Percentiles rank a stretch among this genome's conserved stretches.
phyloP scores from a whole-genome alignment of 805 yeast genomes.

The Vanderwaltozyma polyspora region DNA sequence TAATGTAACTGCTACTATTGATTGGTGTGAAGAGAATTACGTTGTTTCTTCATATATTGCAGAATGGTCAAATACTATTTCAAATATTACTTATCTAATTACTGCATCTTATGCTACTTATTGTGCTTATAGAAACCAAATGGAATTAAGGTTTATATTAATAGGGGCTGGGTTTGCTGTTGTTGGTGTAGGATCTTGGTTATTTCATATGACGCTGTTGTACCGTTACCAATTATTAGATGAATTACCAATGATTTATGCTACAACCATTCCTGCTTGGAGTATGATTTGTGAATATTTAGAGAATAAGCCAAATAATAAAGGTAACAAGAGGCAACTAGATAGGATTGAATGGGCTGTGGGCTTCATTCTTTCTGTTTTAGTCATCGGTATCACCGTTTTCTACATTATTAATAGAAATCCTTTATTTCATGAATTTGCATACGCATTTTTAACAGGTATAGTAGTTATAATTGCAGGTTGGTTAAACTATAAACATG shows the following conservation, averaged over 20 bases:
- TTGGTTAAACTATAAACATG: slow-evolving; percentile 39
- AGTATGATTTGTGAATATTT: slow-evolving; percentile 50
- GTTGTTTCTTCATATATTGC: slow-evolving; percentile 79
- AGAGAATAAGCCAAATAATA: background rate
- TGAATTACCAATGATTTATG: slow-evolving; percentile 96
- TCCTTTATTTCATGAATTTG: slow-evolving; percentile 83
- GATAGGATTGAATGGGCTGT: slow-evolving; percentile 12
- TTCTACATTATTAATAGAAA: slow-evolving; percentile 63
- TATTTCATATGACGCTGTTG: slow-evolving; percentile 89
- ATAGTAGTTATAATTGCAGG: slow-evolving; percentile 54
- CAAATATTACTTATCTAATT: slow-evolving; percentile 50
- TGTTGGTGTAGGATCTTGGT: slow-evolving; percentile 91
- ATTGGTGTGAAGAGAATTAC: slow-evolving; percentile 98
- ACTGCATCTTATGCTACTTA: slow-evolving; percentile 54
- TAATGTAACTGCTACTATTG: slow-evolving; percentile 82
- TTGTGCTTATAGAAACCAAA: slow-evolving; percentile 46
- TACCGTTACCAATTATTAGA: slow-evolving; percentile 87
- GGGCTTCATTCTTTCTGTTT: slow-evolving; percentile 37
- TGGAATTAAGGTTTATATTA: slow-evolving; percentile 61
- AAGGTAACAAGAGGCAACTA: background rate
- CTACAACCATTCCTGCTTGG: slow-evolving; percentile 93
- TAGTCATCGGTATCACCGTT: slow-evolving; percentile 53
- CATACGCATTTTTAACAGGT: slow-evolving; percentile 72
- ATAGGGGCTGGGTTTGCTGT: slow-evolving; percentile 70
- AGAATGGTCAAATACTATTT: slow-evolving; percentile 77